A percentile compares a stretch with the other conserved stretches of the same genome.
phyloP scores from a whole-genome alignment of 2,329 filamentous ascomycete genomes.

The Xylaria sp. region DNA sequence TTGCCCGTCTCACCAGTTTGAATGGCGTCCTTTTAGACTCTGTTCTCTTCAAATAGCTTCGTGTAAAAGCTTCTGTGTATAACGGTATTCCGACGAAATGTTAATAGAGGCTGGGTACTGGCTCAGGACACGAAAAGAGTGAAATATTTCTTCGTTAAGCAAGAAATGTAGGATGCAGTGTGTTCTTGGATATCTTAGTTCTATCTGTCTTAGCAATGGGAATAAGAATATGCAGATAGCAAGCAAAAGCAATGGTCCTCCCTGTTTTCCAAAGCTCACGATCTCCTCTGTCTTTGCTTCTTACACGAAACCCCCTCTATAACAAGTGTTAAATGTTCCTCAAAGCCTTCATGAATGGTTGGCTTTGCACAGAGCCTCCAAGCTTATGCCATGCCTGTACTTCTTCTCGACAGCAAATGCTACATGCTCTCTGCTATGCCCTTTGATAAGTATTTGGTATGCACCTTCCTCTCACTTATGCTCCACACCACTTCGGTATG shows the following conservation, averaged over 20 bases:
- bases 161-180: not conserved
- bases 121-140: not conserved
- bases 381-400: slow-evolving; percentile 6
- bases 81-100: not conserved
- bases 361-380: not conserved
- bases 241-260: slow-evolving; percentile 29
- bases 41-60: no score
- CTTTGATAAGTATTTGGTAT: not conserved
- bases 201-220: slow-evolving; percentile 27
- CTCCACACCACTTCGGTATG: not conserved
- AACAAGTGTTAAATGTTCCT: slow-evolving; percentile 11
- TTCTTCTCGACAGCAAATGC: not conserved
- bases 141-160: not conserved
- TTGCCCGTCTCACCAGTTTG: no score
- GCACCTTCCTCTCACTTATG: not conserved
- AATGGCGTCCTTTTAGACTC: no score
- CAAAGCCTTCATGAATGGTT: not conserved
- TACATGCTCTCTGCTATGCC: not conserved
- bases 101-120: not conserved
- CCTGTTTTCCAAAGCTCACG: slow-evolving; percentile 34
- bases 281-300: slow-evolving; percentile 17
- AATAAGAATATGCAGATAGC: slow-evolving; percentile 21
- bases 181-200: slow-evolving; percentile 33
- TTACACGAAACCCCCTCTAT: slow-evolving; percentile 4
- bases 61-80: no score